Base-by-base conservation (phyloP, 352 stramenopile species). In the Phytophthora idaei region DNA sequence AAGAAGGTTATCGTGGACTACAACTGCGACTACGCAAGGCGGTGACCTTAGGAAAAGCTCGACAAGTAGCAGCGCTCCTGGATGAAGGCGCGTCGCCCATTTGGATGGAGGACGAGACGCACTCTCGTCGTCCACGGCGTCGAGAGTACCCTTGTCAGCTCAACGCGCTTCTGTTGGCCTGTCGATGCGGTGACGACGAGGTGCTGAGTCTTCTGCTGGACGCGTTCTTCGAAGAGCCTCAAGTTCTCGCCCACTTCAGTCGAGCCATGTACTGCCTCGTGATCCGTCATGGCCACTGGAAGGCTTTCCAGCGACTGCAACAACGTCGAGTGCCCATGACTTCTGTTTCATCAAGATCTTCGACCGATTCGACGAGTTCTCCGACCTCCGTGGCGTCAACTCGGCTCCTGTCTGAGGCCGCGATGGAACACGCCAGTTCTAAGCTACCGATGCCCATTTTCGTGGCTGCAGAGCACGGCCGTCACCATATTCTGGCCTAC, bases 221-320 rank as follows among this genome's bases (percentile, higher is more conserved):
- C 65, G 76, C 73, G 44, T 87, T 89, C 49, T 86, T 86, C 52
- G 55, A 74, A 10, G 65, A 81, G n/a, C 73, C 71, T 8, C 55
- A 79, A 54, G 57, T 83, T 3, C 71, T 90, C 5, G 15, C 50
- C 0, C 63, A 77, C 45, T 93, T 85, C 66, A 83, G 79, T 4
- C 70, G 73, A 21, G 76, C 78, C 31, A 90, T 93, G 82, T 91
- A 91, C 69, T 84, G 72, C 62, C 63, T 90, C 10, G 78, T 84
- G 46, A 90, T 93, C 51, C 82, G 75, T 4, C 70, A 76, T 41
- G 78, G 57, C 42, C 77, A 91, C 51, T 93, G 79, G 79, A 69
- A 85, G 37, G 72, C 76, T n/a, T 93, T 93, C 58, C 70, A 78
- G 31, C 53, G 66, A 17, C 72, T 93, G 14, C 63, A 83, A 21